Conservation (phyloP, 208 protist species). For the Wallacemonas sp. region DNA sequence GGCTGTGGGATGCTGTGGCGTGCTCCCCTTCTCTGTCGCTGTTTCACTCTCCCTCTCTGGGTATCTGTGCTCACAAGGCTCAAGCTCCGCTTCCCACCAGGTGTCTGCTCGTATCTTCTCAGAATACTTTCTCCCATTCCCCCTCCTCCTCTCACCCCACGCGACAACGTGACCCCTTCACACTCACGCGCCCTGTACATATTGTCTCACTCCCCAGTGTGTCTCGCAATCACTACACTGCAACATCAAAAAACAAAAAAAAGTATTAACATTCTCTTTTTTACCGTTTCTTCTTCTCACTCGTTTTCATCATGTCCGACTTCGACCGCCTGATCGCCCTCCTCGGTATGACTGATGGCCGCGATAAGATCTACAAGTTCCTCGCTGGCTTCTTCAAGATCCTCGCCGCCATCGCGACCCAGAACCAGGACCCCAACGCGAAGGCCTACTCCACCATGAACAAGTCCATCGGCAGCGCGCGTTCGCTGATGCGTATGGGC, state of each 20-base stretch:
- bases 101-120: too few relatives aligned
- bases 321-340: slow-evolving; percentile 85
- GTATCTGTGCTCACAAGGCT: too few relatives aligned
- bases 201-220: neutral
- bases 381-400: slow-evolving; percentile 80
- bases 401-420: slow-evolving; percentile 42
- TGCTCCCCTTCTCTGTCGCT: too few relatives aligned
- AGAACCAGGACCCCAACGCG: slow-evolving; percentile 38
- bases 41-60: too few relatives aligned
- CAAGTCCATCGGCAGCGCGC: slow-evolving; percentile 77
- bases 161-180: too few relatives aligned
- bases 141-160: neutral
- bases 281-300: slow-evolving; percentile 1
- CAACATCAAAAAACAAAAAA: neutral
- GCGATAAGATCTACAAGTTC: slow-evolving; percentile 94
- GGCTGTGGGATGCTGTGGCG: too few relatives aligned
- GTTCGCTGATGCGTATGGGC: slow-evolving; percentile 90
- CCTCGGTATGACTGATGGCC: slow-evolving; percentile 87
- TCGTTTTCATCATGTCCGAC: slow-evolving; percentile 49
- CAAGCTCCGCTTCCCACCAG: too few relatives aligned
- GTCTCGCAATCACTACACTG: neutral
- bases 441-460: slow-evolving; percentile 59
- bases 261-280: slow-evolving; percentile 2
- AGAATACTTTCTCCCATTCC: neutral
- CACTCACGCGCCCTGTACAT: too few relatives aligned